A percentile compares a stretch with the other conserved stretches of the same genome.
phyloP scores from a whole-genome alignment of 1,139 yeast genomes.

The Ogataea hybrid region DNA sequence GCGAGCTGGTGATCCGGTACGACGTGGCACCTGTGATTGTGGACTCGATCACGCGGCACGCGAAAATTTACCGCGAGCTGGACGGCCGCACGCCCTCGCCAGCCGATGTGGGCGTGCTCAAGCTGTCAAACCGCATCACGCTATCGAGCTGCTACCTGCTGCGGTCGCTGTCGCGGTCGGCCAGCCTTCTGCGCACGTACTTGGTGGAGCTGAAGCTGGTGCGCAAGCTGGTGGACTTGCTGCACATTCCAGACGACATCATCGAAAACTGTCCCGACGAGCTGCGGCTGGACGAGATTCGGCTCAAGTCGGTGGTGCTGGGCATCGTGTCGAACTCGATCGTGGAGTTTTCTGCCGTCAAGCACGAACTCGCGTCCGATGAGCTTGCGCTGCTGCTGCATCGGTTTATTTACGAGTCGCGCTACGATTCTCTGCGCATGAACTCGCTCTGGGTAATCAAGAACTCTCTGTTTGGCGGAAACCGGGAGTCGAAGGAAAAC shows the following conservation, averaged over 20 bases:
- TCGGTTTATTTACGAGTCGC: conserved; percentile 35
- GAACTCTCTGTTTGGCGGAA: conserved; percentile 50
- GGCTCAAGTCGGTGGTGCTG: conserved; percentile 56
- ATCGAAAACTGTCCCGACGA: conserved; percentile 28
- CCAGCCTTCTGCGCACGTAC: conserved; percentile 64
- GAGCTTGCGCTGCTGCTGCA: conserved; percentile 52
- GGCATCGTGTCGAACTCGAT: conserved; percentile 76
- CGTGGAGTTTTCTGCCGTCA: conserved; percentile 75
- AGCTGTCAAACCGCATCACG: conserved; percentile 34
- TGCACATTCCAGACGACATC: conserved; percentile 34
- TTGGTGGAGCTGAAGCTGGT: conserved; percentile 58
- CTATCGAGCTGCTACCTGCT: conserved; percentile 52
- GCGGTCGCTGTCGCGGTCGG: conserved; percentile 74
- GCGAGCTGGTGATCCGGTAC: conserved; percentile 31
- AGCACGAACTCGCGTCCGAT: conserved; percentile 53
- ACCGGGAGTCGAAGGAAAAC: conserved; percentile 30
- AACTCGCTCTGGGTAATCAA: conserved; percentile 57
- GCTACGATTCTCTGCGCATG: conserved; percentile 37
- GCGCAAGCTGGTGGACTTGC: conserved; percentile 42
- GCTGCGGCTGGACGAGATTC: conserved; percentile 37
- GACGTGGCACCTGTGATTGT: conserved; percentile 30
- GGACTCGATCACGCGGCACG: conserved; percentile 31
- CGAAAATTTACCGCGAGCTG: conserved; percentile 21
- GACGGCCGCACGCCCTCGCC: conserved; percentile 7
- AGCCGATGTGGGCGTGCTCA: conserved; percentile 30